Evolutionary conservation across 2,329 filamentous ascomycete species (phyloP).

Genomic region (Didymella pomorum): DNA sequence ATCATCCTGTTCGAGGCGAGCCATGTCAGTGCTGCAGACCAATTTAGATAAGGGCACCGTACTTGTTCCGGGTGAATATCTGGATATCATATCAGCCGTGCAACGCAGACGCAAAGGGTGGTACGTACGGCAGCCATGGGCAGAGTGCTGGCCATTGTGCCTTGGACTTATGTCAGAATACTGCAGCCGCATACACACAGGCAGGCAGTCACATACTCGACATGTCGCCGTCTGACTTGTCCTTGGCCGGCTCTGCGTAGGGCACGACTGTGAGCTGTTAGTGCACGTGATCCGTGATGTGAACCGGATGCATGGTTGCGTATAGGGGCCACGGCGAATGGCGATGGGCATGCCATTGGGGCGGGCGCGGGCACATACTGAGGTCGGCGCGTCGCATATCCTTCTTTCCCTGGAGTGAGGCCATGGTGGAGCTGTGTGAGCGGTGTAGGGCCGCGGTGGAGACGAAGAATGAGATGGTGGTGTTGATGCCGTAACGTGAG

Average conservation of each 20-base stretch:
- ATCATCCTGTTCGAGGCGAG: conserved; percentile 61
- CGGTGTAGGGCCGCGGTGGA: conserved; percentile 26
- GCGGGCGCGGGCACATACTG: conserved; percentile 60
- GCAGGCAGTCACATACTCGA: conserved; percentile 61
- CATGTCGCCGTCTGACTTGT: conserved; percentile 72
- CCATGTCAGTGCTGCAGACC: conserved; percentile 28
- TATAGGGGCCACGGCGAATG: conserved; percentile 12
- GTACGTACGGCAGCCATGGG: conserved; percentile 84
- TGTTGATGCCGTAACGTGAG: conserved; percentile 18
- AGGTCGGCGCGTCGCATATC: conserved; percentile 79
- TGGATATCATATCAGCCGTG: conserved; percentile 49
- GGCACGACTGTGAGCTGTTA: conserved; percentile 73
- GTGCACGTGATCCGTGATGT: conserved; percentile 39
- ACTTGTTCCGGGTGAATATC: conserved; percentile 93
- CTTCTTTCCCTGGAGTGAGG: conserved; percentile 64
- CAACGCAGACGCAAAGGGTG: conserved; percentile 22
- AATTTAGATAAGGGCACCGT: conserved; percentile 39
- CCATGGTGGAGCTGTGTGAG: conserved; percentile 58
- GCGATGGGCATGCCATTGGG: conserved; percentile 8
- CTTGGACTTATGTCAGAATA: conserved; percentile 44
- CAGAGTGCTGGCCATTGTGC: conserved; percentile 76
- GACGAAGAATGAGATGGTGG: conserved; percentile 26
- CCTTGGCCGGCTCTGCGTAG: conserved; percentile 77
- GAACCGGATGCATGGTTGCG: conserved; percentile 17
- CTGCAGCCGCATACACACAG: not conserved